Percentiles rank a stretch among this genome's conserved stretches.
Conservation (phyloP, 495 filamentous ascomycete species). For the Hypomontagnella monticulosa region DNA sequence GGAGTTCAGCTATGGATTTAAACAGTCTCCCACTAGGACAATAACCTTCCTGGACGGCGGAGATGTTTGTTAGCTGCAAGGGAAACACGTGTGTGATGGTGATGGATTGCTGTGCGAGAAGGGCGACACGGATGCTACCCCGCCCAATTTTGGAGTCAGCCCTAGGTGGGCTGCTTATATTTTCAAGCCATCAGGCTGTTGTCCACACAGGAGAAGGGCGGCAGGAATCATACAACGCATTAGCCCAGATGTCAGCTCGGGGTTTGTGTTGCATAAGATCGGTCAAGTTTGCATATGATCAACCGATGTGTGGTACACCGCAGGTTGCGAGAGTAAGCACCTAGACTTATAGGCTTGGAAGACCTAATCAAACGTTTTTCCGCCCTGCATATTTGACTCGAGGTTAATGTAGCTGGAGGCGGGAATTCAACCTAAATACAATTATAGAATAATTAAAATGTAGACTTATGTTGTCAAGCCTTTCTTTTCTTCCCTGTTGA, state of each 20-base stretch:
- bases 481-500: too few species aligned
- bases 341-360: not conserved
- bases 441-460: not conserved
- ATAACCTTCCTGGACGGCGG: not conserved
- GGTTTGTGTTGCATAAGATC: conserved; percentile 14
- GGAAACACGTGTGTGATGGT: conserved; percentile 35
- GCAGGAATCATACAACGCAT: conserved; percentile 6
- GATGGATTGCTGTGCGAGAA: conserved; percentile 1
- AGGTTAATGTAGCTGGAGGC: conserved; percentile 2
- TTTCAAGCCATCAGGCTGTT: not conserved
- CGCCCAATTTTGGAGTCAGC: conserved; percentile 13
- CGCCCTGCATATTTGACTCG: not conserved
- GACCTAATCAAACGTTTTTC: not conserved
- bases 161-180: not conserved
- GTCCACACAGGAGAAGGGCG: conserved; percentile 1
- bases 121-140: conserved; percentile 24
- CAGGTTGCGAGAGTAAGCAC: conserved; percentile 3
- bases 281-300: conserved; percentile 16
- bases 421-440: not conserved
- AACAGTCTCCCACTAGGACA: too few species aligned
- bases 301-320: conserved; percentile 10
- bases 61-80: conserved; percentile 18
- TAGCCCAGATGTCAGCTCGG: conserved; percentile 19
- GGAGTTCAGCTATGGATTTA: too few species aligned
- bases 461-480: not conserved